Evolutionary conservation across 2,329 filamentous ascomycete genomes (phyloP).

Genomic region (Trichophyton schoenleinii): DNA sequence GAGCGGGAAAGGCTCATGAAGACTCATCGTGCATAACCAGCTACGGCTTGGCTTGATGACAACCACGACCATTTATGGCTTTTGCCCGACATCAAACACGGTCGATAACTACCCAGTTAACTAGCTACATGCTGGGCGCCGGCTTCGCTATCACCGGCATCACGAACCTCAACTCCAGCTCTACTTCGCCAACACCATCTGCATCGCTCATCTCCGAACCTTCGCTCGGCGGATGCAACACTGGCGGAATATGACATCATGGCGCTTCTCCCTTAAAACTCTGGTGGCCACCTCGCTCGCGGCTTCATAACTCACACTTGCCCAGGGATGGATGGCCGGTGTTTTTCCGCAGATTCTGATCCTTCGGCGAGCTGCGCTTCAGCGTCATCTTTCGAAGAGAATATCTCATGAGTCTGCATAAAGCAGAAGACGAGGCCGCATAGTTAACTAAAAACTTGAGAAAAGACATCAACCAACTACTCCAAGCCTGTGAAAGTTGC

Average conservation of each 20-base stretch:
- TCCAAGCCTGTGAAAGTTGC: not conserved
- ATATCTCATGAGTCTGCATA: not conserved
- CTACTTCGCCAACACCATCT: no score
- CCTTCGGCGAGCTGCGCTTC: not conserved
- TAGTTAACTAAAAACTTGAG: not conserved
- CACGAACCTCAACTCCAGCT: no score
- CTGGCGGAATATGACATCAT: not conserved
- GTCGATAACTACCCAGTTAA: no score
- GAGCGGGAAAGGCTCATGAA: not conserved
- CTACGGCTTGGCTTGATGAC: not conserved
- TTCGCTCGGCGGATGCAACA: not conserved
- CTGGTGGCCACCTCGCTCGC: not conserved
- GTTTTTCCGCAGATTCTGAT: not conserved
- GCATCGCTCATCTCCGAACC: constrained; percentile 5
- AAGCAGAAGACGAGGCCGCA: not conserved
- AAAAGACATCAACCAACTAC: not conserved
- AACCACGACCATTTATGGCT: no score
- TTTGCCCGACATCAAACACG: no score
- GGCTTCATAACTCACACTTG: not conserved
- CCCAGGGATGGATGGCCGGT: not conserved
- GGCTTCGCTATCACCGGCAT: no score
- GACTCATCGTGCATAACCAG: not conserved
- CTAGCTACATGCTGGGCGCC: no score
- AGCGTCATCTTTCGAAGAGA: not conserved
- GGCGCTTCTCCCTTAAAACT: not conserved